These are phyloP conservation scores for Beauveria varroae DNA, from an alignment of 2,329 filamentous ascomycete genomes.

Conservation along the genomic window DNA sequence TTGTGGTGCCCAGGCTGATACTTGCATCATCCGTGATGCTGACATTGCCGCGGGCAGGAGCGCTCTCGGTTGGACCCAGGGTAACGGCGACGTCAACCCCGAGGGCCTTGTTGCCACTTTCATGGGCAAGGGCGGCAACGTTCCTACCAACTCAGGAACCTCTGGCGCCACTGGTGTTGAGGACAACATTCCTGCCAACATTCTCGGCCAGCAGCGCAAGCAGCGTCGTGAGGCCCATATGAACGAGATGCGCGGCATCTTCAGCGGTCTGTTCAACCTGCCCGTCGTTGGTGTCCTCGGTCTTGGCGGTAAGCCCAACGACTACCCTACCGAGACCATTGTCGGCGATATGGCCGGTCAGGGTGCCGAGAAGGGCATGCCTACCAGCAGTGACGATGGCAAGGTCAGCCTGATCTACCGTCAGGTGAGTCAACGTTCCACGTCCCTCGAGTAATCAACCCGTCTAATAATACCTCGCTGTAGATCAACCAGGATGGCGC, in stretches of 20 bases:
- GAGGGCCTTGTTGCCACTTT: conserved; percentile 42
- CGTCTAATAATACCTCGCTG: not conserved
- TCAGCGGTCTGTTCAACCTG: conserved; percentile 15
- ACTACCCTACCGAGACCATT: conserved; percentile 36
- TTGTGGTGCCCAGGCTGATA: conserved; percentile 54
- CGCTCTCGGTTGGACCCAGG: conserved; percentile 51
- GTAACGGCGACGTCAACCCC: conserved; percentile 46
- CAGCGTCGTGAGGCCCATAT: conserved; percentile 12
- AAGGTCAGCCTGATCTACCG: conserved; percentile 57
- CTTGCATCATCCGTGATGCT: conserved; percentile 50
- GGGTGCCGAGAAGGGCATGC: conserved; percentile 47
- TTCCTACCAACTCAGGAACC: conserved; percentile 25
- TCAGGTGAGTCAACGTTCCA: conserved; percentile 20
- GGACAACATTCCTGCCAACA: conserved; percentile 24
- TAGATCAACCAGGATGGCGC: conserved; percentile 62
- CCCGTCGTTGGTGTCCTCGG: conserved; percentile 11
- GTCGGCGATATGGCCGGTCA: conserved; percentile 47
- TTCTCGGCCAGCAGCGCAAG: not conserved
- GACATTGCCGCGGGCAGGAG: conserved; percentile 47
- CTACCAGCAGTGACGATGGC: conserved; percentile 53
- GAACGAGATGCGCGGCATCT: conserved; percentile 4
- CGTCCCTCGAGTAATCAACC: too few relatives aligned
- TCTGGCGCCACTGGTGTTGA: conserved; percentile 28
- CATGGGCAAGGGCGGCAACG: conserved; percentile 37
- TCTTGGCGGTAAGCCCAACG: conserved; percentile 32